Base-by-base conservation (phyloP, 495 filamentous ascomycete species). In the Penicillium canescens region DNA sequence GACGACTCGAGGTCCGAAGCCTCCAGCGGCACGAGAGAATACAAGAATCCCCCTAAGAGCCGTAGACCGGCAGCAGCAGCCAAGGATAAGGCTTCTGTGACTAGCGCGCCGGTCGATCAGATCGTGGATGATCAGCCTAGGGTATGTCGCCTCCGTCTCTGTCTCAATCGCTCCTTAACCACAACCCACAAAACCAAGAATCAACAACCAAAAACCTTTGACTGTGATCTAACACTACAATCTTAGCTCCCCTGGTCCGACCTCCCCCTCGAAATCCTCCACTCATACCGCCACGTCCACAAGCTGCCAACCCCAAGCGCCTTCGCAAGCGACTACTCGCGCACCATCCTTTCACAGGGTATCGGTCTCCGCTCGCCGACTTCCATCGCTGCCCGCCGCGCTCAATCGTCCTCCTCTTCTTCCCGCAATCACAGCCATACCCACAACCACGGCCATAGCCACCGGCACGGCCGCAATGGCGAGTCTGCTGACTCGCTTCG, bases 201-300 rank as follows among this genome's bases (percentile, higher is more conserved):
- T n/a, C 5, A 45, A 21, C 33, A 38, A 10, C 35, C 10, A 3
- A 13, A 9, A 40, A 21, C 35, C 18, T 20, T 35, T 55, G 41
- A 3, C 7, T 10, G 20, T 37, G 6, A 18, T 37, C 23, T 26
- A 14, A 12, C 35, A 28, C 18, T 20, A 18, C 4, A 23, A 26
- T 44, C 8, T 39, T 60, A 95, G 90, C 81, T 95, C 50, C 78
- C 84, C 57, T 95, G 90, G 90, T 76, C 82, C 33, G 81, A 86
- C 24, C 86, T 91, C 61, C 84, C 89, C 14, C 74, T 83, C 57
- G 76, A 82, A 16, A 77, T 91, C 59, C 83, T 96, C 52, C 87
- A 93, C 70, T 80, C 82, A 64, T 96, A 96, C 76, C 86, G 89
- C 54, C 83, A 88, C 62, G 81, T 85, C 54, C 87, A 93, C 75